These are phyloP conservation scores for Peronospora farinosa DNA, from an alignment of 352 stramenopile genomes.

Conservation along the genomic window DNA sequence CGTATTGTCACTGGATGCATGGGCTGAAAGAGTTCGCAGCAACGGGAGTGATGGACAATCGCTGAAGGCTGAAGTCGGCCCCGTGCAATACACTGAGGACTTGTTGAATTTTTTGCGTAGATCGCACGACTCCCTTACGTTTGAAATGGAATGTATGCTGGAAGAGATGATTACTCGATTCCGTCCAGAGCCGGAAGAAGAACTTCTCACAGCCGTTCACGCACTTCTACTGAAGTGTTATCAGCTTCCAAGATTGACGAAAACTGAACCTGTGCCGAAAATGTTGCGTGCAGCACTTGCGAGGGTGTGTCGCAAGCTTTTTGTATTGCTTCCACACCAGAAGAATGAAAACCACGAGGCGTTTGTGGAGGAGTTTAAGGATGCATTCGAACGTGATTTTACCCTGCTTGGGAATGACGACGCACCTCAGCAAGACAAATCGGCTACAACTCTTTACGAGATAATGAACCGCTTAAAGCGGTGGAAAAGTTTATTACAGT, in stretches of 20 bases:
- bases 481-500: slow-evolving; percentile 87
- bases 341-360: slow-evolving; percentile 85
- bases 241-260: slow-evolving; percentile 73
- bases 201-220: slow-evolving; percentile 94
- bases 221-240: slow-evolving; percentile 93
- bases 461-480: slow-evolving; percentile 88
- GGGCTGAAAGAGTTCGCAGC: slow-evolving; percentile 54
- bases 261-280: slow-evolving; percentile 74
- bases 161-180: slow-evolving; percentile 98
- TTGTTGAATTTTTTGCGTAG: slow-evolving; percentile 93
- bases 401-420: slow-evolving; percentile 33
- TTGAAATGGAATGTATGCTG: slow-evolving; percentile 96
- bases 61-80: slow-evolving; percentile 64
- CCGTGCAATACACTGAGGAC: slow-evolving; percentile 87
- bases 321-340: slow-evolving; percentile 70
- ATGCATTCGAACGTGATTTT: slow-evolving; percentile 83
- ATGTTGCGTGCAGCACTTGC: slow-evolving; percentile 87
- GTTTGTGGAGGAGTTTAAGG: slow-evolving; percentile 87
- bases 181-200: slow-evolving; percentile 93
- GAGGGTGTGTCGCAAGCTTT: slow-evolving; percentile 91
- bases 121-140: slow-evolving; percentile 82
- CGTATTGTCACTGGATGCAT: slow-evolving; percentile 66
- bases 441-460: slow-evolving; percentile 59
- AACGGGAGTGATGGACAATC: slow-evolving; percentile 27
- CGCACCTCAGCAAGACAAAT: slow-evolving; percentile 16